Percentiles rank a stretch among this genome's conserved stretches.
Evolutionary conservation across 345 rosid species (phyloP).

Genomic region (Camelina laxa): DNA sequence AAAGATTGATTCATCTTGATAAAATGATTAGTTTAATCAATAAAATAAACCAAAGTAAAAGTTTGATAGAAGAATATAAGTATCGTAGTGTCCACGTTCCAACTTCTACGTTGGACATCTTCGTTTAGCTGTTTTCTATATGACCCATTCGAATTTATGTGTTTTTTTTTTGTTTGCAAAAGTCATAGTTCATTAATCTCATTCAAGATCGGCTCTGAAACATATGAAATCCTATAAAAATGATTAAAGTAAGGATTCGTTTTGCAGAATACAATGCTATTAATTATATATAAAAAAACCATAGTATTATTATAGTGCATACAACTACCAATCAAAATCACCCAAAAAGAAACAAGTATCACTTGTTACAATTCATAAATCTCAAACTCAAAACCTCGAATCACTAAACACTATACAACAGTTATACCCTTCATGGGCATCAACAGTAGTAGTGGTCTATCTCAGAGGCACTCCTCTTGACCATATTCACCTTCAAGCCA

Average conservation of each 20-base stretch:
- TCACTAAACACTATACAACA: background rate
- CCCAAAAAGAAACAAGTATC: background rate
- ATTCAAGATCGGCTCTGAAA: background rate
- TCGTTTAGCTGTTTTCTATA: conserved; percentile 28
- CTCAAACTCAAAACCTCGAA: background rate
- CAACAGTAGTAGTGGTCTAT: conserved; percentile 1
- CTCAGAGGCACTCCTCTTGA: conserved; percentile 28
- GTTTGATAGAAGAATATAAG: conserved; percentile 1
- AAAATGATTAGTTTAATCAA: background rate
- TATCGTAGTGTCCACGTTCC: conserved; percentile 41
- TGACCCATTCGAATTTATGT: conserved; percentile 24
- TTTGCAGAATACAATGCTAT: background rate
- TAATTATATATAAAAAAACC: conserved; percentile 1
- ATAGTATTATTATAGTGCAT: background rate
- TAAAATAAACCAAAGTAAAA: conserved; percentile 9
- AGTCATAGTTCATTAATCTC: conserved; percentile 17
- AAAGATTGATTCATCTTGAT: background rate
- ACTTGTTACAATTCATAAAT: background rate
- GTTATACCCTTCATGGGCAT: background rate
- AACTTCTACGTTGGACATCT: conserved; percentile 37
- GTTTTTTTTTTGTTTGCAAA: background rate
- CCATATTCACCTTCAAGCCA: conserved; percentile 34
- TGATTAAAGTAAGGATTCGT: background rate
- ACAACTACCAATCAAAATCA: conserved; percentile 11
- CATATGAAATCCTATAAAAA: background rate